Evolutionary conservation across 345 rosid genomes (phyloP).

Genomic region (Citropsis articulata): DNA sequence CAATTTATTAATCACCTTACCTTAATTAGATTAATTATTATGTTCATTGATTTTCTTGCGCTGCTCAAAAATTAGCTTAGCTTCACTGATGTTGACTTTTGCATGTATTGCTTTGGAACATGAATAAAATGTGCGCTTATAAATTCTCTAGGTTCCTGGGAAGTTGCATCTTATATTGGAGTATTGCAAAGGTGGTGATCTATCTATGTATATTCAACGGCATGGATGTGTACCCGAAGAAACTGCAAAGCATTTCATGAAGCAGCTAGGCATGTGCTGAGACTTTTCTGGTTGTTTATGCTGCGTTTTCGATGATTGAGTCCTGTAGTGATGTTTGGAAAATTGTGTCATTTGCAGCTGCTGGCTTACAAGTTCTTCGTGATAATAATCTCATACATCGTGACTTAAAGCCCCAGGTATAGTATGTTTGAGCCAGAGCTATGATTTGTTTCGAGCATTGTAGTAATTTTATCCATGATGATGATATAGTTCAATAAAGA

Average conservation of each 20-base stretch:
- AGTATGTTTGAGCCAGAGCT: neutral
- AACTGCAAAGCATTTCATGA: slow-evolving; percentile 89
- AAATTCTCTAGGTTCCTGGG: slow-evolving; percentile 60
- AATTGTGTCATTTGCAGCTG: slow-evolving; percentile 46
- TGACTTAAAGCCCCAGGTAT: slow-evolving; percentile 97
- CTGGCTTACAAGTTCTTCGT: slow-evolving; percentile 84
- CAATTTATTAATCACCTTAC: neutral
- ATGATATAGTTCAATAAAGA: slow-evolving; percentile 2
- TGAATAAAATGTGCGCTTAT: neutral
- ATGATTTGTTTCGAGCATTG: neutral
- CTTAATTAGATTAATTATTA: neutral
- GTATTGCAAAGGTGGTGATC: slow-evolving; percentile 90
- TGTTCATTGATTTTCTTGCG: neutral
- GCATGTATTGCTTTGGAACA: neutral
- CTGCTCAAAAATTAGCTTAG: neutral
- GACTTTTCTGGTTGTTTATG: neutral
- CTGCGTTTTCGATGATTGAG: slow-evolving; percentile 16
- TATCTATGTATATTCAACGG: slow-evolving; percentile 74
- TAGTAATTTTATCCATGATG: slow-evolving; percentile 3
- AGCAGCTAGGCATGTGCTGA: slow-evolving; percentile 66
- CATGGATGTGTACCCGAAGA: slow-evolving; percentile 75
- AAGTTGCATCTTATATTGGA: slow-evolving; percentile 87
- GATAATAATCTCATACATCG: slow-evolving; percentile 92
- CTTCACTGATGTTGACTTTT: neutral
- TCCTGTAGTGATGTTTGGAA: slow-evolving; percentile 8